Conservation (phyloP, 169 alveolate species). For the Cryptosporidium baileyi region DNA sequence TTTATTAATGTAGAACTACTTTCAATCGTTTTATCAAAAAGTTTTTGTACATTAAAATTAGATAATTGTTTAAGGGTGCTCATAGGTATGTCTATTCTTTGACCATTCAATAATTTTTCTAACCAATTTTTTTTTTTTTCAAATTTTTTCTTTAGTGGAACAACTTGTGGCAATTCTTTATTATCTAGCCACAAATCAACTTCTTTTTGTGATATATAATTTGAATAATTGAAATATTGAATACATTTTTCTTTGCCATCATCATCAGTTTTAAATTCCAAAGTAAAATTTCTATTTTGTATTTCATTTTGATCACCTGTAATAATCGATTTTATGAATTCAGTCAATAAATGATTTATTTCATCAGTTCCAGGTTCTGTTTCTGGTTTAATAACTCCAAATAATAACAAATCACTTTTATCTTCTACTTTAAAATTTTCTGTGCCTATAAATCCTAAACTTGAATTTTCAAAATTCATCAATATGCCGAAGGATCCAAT, state of each 20-base stretch:
- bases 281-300: not conserved
- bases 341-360: not conserved
- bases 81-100: constrained; percentile 23
- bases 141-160: not conserved
- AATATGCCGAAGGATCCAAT: constrained; percentile 50
- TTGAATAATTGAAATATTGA: constrained; percentile 35
- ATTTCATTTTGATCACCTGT: not conserved
- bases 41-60: constrained; percentile 7
- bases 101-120: constrained; percentile 40
- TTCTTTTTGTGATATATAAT: constrained; percentile 34
- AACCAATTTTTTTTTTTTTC: constrained; percentile 21
- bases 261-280: constrained; percentile 18
- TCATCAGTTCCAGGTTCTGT: constrained; percentile 2
- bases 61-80: constrained; percentile 3
- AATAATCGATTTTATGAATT: constrained; percentile 1
- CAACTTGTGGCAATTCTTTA: not conserved
- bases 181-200: constrained; percentile 5
- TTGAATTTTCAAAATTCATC: not conserved
- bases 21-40: constrained; percentile 14
- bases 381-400: constrained; percentile 55
- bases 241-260: not conserved
- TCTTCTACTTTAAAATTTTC: constrained; percentile 3
- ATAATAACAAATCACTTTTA: not conserved
- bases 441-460: constrained; percentile 55
- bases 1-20: not conserved